These are phyloP conservation scores for Serpula lacrymans DNA, from an alignment of 768 basidiomycete species.

Conservation along the genomic window DNA sequence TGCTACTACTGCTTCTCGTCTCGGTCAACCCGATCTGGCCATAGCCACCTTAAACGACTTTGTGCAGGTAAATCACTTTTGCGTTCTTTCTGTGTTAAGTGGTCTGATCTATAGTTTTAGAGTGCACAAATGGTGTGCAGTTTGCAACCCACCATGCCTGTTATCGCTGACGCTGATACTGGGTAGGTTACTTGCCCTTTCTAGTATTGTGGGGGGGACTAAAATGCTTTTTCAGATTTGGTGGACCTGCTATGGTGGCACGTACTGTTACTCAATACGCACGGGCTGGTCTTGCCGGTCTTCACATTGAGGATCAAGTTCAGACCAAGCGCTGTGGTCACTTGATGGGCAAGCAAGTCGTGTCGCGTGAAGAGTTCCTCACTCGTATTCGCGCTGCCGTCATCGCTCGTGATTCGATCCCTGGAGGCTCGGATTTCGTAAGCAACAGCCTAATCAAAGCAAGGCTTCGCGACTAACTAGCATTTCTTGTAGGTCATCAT, in stretches of 20 bases:
- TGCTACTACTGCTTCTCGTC: slow-evolving; percentile 74
- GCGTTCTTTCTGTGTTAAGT: neutral
- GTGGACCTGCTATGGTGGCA: slow-evolving; percentile 71
- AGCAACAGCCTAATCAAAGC: too few relatives aligned
- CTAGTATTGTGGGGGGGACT: slow-evolving; percentile 7
- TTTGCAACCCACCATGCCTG: slow-evolving; percentile 59
- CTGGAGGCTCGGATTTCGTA: slow-evolving; percentile 73
- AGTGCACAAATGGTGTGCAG: slow-evolving; percentile 70
- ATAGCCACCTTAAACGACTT: slow-evolving; percentile 80
- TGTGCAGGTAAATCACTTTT: slow-evolving; percentile 43
- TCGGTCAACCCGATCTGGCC: slow-evolving; percentile 76
- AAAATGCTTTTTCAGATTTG: slow-evolving; percentile 42
- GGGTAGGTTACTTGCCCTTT: slow-evolving; percentile 39
- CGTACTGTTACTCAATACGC: slow-evolving; percentile 73
- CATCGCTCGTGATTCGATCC: slow-evolving; percentile 70
- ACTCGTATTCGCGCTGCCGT: slow-evolving; percentile 77
- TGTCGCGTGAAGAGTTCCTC: slow-evolving; percentile 72
- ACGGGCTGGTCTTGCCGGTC: slow-evolving; percentile 65
- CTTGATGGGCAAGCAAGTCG: slow-evolving; percentile 77
- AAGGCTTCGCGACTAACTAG: neutral
- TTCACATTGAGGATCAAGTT: slow-evolving; percentile 82
- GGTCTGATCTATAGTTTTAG: slow-evolving; percentile 21
- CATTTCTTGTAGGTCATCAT: slow-evolving; percentile 52
- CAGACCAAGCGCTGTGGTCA: slow-evolving; percentile 81
- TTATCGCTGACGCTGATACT: slow-evolving; percentile 80